Base-by-base conservation (phyloP, 2,329 filamentous ascomycete species). In the Neonectria sp. region DNA sequence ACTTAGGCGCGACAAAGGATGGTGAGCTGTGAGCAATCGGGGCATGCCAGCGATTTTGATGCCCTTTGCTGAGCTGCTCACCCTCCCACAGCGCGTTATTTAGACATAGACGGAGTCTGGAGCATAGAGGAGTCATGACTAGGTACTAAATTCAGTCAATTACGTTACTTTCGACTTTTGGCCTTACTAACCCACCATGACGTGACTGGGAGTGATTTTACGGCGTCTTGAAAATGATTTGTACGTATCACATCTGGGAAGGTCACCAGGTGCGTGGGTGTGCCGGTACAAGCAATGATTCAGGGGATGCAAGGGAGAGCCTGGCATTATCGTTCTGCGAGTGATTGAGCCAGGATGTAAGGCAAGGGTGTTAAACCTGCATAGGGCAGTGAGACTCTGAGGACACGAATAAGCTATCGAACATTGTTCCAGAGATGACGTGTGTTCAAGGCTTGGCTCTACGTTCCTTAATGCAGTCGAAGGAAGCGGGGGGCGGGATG, bases 41-140 rank as follows among this genome's bases (percentile, higher is more conserved):
- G 56, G 46, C 51, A 40, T 25, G n/a, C 37, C 33, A 31, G 48
- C 27, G 43, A 24, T 57, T 12, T 31, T 52, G 52, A 55, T 46
- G 35, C 51, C 27, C 15, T 43, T 55, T 29, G 55, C 25, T 40
- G 48, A 55, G 48, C 59, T 68, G 17, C 35, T 24, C 35, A 60
- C 58, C 62, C 25, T 60, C 55, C 63, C 55, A 63, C 46, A 51
- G 45, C 52, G 56, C 40, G 27, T 40, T 57, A 55, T 60, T 58
- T 60, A 12, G 66, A 55, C 27, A 55, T 64, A 55, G 53, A 67
- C 24, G 43, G 43, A 37, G 24, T 35, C 25, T 43, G 72, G 71
- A 64, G 71, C 72, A 65, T 55, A 21, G 33, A n/a, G 69, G 63
- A 66, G 63, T 66, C 45, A 17, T 59, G 35, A 53, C 53, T 67